phyloP scores from a whole-genome alignment of 2,329 filamentous ascomycete genomes.

The Neospermospora avenae region DNA sequence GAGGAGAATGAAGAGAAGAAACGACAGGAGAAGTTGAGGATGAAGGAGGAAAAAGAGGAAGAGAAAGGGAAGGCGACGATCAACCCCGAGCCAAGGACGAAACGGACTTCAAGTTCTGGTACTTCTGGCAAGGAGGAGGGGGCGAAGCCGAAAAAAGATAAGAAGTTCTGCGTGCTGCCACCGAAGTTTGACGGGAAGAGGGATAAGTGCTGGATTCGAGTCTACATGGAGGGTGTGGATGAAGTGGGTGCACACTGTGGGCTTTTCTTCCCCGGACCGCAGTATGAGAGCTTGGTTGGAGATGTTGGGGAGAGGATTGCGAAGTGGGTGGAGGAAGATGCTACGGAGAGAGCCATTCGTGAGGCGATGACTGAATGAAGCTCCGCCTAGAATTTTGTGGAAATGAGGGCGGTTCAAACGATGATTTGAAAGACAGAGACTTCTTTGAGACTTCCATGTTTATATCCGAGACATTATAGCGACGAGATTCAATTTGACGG shows the following conservation, averaged over 20 bases:
- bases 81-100: conserved; percentile 20
- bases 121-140: too few species aligned
- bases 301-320: conserved; percentile 67
- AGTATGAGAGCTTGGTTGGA: conserved; percentile 74
- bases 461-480: too few species aligned
- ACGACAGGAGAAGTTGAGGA: conserved; percentile 17
- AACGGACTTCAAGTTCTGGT: conserved; percentile 9
- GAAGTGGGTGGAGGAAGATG: conserved; percentile 66
- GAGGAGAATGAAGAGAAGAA: conserved; percentile 20
- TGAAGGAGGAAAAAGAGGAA: conserved; percentile 26
- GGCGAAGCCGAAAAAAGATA: conserved; percentile 36
- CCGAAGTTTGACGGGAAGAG: conserved; percentile 49
- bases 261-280: conserved; percentile 69
- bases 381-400: too few species aligned
- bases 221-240: conserved; percentile 80
- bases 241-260: conserved; percentile 84
- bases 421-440: too few species aligned
- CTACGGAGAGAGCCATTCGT: conserved; percentile 31
- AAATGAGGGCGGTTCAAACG: too few species aligned
- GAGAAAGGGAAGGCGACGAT: conserved; percentile 27
- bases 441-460: too few species aligned
- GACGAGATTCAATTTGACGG: too few species aligned
- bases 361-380: conserved; percentile 5
- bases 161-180: conserved; percentile 77
- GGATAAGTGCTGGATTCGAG: conserved; percentile 72